Evolutionary conservation across 208 protist genomes (phyloP).

Genomic region (Wallacemonas rigidus): DNA sequence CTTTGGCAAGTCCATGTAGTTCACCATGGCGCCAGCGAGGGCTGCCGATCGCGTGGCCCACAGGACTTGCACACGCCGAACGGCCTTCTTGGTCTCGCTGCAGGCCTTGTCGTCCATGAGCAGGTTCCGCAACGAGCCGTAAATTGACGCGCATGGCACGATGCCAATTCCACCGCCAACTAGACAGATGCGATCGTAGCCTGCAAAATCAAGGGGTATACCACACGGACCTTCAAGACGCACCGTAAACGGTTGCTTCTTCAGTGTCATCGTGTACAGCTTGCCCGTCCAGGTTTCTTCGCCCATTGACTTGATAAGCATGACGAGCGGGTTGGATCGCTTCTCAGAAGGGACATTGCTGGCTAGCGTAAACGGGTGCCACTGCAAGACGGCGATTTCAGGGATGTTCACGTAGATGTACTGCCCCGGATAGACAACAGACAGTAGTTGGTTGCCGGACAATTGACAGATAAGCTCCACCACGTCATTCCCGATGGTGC

Average conservation of each 20-base stretch:
- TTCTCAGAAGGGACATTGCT: neutral
- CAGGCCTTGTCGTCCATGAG: neutral
- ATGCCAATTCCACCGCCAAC: conserved; percentile 54
- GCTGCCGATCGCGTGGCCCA: conserved; percentile 24
- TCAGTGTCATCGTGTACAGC: conserved; percentile 30
- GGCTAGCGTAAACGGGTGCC: conserved; percentile 68
- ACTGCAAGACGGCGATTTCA: conserved; percentile 57
- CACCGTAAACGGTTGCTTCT: conserved; percentile 29
- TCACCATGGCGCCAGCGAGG: conserved; percentile 17
- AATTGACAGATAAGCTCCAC: conserved; percentile 20
- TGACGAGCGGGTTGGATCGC: conserved; percentile 21
- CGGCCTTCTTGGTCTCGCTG: no score
- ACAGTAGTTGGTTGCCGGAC: conserved; percentile 14
- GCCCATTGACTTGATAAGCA: conserved; percentile 63
- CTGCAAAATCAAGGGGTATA: conserved; percentile 31
- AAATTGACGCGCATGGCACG: conserved; percentile 46
- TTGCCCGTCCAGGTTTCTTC: conserved; percentile 43
- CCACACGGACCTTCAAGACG: conserved; percentile 54
- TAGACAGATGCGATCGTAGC: conserved; percentile 40
- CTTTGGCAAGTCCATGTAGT: conserved; percentile 22
- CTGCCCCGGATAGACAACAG: conserved; percentile 26
- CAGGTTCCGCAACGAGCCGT: conserved; percentile 26
- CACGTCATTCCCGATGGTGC: conserved; percentile 26
- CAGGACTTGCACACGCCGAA: conserved; percentile 20
- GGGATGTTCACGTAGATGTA: conserved; percentile 64